Base-by-base conservation (phyloP, 2,329 filamentous ascomycete genomes). In the Xylaria polymorpha region DNA sequence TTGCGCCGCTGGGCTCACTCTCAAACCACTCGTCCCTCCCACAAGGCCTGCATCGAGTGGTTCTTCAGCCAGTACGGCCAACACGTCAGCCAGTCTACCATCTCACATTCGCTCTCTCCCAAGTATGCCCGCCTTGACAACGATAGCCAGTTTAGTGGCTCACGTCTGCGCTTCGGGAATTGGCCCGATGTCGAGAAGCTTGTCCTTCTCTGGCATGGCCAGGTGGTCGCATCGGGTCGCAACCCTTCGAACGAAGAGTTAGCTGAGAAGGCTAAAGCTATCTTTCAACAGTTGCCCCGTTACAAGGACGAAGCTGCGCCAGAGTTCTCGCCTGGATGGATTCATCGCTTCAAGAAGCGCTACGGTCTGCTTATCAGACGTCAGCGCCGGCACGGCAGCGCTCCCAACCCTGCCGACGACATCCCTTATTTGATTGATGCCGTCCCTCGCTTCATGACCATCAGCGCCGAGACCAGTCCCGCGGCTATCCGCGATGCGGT, bases 141-240 rank as follows among this genome's bases (percentile, higher is more conserved):
- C 75, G 87, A 89, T 72, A 86, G 86, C 18, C 87, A 89, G 77
- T 84, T 89, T 69, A 88, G 86, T n/a, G 87, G 87, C 51, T 89
- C 87, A 66, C 86, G 87, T 51, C 81, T 90, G 70, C 86, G 87
- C 71, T 89, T 89, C 67, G 87, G 87, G 71, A 90, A 90, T 76
- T 89, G 87, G 87, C 87, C 87, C 69, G 87, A 89, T 71, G 87
- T 90, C 64, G 64, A 98, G 94, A 79, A 98, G 93, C 81, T 94
- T 84, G 84, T 97, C 94, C 80, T 97, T 90, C 73, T 94, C 89
- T 71, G 87, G 85, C 74, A 84, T 79, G 63, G 83, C 80, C 61
- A 83, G 82, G 62, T 85, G 81, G 69, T 85, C 81, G 60, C 81
- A 35, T 83, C 82, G 2, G 87, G 87, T 62, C 86, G 86, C 62